A percentile compares a stretch with the other conserved stretches of the same genome.
These are phyloP conservation scores for Epichloe festucae DNA, from an alignment of 2,329 filamentous ascomycete species.

Conservation along the genomic window DNA sequence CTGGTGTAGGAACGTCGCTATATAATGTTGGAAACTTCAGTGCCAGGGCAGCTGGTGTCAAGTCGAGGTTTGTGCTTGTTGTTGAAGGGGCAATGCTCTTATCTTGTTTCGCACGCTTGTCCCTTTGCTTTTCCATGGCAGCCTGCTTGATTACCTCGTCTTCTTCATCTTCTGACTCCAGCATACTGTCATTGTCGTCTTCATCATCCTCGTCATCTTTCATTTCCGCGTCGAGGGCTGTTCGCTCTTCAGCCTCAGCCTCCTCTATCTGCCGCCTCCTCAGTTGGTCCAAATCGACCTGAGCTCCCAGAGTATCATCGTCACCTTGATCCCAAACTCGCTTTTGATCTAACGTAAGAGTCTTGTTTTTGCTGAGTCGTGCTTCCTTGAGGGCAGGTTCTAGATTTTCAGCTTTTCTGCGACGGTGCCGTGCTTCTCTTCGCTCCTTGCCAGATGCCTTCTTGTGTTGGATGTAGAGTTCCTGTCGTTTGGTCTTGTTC, in stretches of 20 bases:
- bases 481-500: conserved; percentile 71
- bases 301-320: conserved; percentile 41
- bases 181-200: conserved; percentile 65
- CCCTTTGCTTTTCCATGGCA: conserved; percentile 29
- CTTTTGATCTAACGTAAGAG: conserved; percentile 73
- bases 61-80: conserved; percentile 49
- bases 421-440: conserved; percentile 61
- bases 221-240: conserved; percentile 29
- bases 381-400: conserved; percentile 64
- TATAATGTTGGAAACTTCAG: conserved; percentile 52
- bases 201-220: conserved; percentile 36
- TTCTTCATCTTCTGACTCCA: conserved; percentile 49
- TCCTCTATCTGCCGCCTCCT: conserved; percentile 44
- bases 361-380: conserved; percentile 65
- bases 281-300: conserved; percentile 46
- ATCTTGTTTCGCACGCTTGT: conserved; percentile 32
- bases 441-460: conserved; percentile 59
- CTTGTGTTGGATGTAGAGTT: conserved; percentile 70
- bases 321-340: conserved; percentile 77
- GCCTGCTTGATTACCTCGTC: conserved; percentile 34
- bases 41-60: conserved; percentile 46
- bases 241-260: conserved; percentile 36
- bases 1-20: conserved; percentile 41
- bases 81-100: conserved; percentile 44
- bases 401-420: conserved; percentile 75